A percentile compares a stretch with the other conserved stretches of the same genome.
phyloP scores from a whole-genome alignment of 73 alveolate species.

The Tetrahymena malaccensis region DNA sequence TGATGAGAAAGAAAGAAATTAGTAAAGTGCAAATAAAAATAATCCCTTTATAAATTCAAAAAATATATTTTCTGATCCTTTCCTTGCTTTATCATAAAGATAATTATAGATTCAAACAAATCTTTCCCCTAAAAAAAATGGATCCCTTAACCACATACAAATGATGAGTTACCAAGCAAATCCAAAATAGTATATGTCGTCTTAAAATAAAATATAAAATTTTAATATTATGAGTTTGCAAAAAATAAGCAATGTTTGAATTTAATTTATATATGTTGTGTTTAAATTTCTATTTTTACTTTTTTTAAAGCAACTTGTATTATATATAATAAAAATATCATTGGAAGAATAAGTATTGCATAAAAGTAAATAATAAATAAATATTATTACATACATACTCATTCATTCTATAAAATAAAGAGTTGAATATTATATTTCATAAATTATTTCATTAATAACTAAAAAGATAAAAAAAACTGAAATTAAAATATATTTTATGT shows the following conservation, averaged over 20 bases:
- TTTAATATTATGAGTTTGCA: neutral
- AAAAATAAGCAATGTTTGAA: neutral
- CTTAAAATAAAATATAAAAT: neutral
- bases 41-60: neutral
- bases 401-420: no score
- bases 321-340: neutral
- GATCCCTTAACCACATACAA: neutral
- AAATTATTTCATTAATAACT: no score
- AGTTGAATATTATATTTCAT: no score
- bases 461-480: no score
- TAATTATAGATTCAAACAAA: no score
- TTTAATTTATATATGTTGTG: no score
- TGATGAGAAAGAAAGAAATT: neutral
- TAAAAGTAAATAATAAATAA: no score
- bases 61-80: neutral
- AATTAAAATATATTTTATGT: no score
- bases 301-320: no score
- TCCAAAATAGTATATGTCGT: neutral
- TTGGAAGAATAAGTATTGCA: no score
- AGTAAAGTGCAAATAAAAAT: neutral
- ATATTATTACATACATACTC: no score
- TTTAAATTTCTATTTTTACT: no score
- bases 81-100: neutral
- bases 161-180: neutral
- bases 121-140: neutral